Conservation (phyloP, 2,329 filamentous ascomycete genomes). For the Aspergillus fructus region DNA sequence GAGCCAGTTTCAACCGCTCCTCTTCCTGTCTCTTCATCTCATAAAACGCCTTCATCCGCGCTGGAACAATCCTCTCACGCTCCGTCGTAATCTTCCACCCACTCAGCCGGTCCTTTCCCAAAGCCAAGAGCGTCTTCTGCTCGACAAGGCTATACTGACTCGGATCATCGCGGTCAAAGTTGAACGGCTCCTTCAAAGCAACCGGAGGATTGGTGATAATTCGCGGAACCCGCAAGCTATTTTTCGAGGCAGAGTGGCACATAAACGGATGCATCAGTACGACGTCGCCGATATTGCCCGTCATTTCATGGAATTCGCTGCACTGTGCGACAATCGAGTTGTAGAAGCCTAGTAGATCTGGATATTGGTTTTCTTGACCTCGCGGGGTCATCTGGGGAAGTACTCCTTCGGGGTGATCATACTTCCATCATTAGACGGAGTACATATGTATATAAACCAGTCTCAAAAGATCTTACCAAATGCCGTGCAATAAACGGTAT, state of each 20-base stretch:
- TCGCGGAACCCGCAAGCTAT: conserved; percentile 47
- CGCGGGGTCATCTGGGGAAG: conserved; percentile 61
- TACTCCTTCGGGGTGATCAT: conserved; percentile 64
- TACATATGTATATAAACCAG: no score
- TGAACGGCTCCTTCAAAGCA: conserved; percentile 51
- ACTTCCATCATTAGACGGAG: conserved; percentile 20
- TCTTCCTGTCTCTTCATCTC: conserved; percentile 13
- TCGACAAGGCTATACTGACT: conserved; percentile 52
- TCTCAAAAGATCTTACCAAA: conserved; percentile 34
- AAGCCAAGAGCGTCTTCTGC: conserved; percentile 50
- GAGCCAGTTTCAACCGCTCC: conserved; percentile 15
- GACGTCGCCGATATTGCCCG: conserved; percentile 54
- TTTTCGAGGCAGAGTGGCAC: conserved; percentile 54
- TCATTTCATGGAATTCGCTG: conserved; percentile 51
- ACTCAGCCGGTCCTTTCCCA: conserved; percentile 47
- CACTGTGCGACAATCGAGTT: conserved; percentile 35
- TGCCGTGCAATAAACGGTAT: conserved; percentile 59
- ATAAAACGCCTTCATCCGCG: conserved; percentile 5
- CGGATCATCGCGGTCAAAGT: conserved; percentile 48
- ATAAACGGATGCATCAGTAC: conserved; percentile 57
- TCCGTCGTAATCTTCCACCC: conserved; percentile 51
- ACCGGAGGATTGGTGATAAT: conserved; percentile 59
- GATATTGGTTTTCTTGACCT: conserved; percentile 19
- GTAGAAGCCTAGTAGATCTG: background rate
- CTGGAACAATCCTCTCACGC: conserved; percentile 32